Percentiles rank a stretch among this genome's conserved stretches.
Evolutionary conservation across 805 yeast genomes (phyloP).

Genomic region (Hanseniaspora hatyaiensis): DNA sequence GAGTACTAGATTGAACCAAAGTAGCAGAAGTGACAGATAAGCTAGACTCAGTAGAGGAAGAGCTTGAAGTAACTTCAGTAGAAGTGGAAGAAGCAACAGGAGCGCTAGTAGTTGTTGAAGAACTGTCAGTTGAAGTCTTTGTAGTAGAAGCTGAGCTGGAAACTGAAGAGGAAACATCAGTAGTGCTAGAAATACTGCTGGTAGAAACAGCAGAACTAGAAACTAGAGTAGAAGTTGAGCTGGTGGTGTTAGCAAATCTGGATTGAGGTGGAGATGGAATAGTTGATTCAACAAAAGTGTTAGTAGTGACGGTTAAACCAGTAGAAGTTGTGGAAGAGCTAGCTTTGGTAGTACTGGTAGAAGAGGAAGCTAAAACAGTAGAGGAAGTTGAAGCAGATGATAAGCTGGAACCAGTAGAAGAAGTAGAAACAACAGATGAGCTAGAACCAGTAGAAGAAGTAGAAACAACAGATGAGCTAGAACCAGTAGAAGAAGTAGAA

Average conservation of each 20-base stretch:
- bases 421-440: not conserved
- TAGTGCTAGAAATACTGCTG: not conserved
- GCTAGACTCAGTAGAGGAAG: too few relatives aligned
- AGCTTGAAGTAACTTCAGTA: too few relatives aligned
- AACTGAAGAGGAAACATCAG: too few relatives aligned
- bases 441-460: constrained; percentile 1
- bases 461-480: not conserved
- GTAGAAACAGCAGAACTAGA: not conserved
- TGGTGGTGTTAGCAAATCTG: too few relatives aligned
- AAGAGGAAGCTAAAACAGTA: not conserved
- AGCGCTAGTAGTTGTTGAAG: too few relatives aligned
- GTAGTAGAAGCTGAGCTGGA: too few relatives aligned
- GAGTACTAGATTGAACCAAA: too few relatives aligned
- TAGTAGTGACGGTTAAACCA: constrained; percentile 14
- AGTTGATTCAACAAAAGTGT: constrained; percentile 7
- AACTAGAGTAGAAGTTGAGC: too few relatives aligned
- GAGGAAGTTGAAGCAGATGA: not conserved
- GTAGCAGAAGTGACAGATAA: too few relatives aligned
- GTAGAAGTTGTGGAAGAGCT: constrained; percentile 10
- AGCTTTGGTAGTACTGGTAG: constrained; percentile 5
- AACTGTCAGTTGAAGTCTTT: too few relatives aligned
- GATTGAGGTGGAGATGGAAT: too few relatives aligned
- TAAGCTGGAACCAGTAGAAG: constrained; percentile 9
- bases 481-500: constrained; percentile 3
- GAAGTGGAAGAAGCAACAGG: too few relatives aligned